phyloP scores from a whole-genome alignment of 768 basidiomycete species.

The Imleria badia region DNA sequence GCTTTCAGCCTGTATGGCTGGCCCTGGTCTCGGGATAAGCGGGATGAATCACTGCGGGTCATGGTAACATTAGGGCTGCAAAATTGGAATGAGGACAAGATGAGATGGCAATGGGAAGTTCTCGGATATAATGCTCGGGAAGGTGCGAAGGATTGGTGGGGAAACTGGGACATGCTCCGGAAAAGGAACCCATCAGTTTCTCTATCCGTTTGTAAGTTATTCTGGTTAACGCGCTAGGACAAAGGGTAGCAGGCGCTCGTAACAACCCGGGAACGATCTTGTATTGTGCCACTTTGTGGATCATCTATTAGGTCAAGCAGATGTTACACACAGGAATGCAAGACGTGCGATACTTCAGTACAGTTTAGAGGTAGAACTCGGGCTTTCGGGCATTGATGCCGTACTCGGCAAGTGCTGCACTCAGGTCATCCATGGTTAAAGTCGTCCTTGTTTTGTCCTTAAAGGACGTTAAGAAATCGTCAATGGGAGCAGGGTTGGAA shows the following conservation, averaged over 20 bases:
- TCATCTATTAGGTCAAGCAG: constrained; percentile 1
- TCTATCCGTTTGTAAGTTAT: neutral
- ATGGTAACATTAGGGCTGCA: constrained; percentile 17
- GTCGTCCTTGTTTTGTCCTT: constrained; percentile 93
- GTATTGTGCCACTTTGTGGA: neutral
- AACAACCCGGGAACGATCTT: neutral
- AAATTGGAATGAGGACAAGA: constrained; percentile 45
- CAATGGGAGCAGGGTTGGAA: neutral
- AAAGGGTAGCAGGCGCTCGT: neutral
- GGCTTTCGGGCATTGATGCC: constrained; percentile 94
- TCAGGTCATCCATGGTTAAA: constrained; percentile 96
- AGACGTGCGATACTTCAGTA: neutral
- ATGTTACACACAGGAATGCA: neutral
- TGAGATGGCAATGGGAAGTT: constrained; percentile 43
- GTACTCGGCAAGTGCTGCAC: constrained; percentile 90
- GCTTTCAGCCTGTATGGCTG: constrained; percentile 40
- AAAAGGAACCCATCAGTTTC: neutral
- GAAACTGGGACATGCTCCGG: too few relatives aligned
- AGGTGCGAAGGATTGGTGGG: constrained; percentile 51
- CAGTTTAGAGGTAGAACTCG: constrained; percentile 77
- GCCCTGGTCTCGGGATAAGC: constrained; percentile 43
- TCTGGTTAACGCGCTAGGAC: too few relatives aligned
- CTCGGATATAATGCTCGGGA: too few relatives aligned
- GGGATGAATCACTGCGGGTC: constrained; percentile 38
- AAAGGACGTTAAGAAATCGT: constrained; percentile 2